Conservation (phyloP, 2,329 filamentous ascomycete genomes). For the Hypoxylon sp. region DNA sequence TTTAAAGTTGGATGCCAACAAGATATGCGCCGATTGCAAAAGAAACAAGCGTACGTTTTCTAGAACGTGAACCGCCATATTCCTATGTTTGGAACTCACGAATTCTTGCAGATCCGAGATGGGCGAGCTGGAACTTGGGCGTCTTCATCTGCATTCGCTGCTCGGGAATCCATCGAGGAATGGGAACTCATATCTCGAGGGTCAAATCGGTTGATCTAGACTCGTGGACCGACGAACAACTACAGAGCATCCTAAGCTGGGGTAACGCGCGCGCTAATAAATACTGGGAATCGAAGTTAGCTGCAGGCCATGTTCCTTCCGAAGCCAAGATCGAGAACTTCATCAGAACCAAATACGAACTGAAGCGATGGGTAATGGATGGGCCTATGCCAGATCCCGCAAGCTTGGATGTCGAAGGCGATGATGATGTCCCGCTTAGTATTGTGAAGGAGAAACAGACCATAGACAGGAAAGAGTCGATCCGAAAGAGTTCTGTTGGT, state of each 20-base stretch:
- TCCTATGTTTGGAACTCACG: conserved; percentile 2
- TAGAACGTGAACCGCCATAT: neutral
- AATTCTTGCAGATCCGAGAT: conserved; percentile 79
- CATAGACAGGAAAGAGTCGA: conserved; percentile 66
- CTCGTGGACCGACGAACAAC: conserved; percentile 97
- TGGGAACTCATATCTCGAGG: conserved; percentile 98
- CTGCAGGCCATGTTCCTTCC: conserved; percentile 88
- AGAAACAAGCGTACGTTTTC: conserved; percentile 86
- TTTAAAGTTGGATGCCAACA: conserved; percentile 93
- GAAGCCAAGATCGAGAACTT: conserved; percentile 99
- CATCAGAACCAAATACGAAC: conserved; percentile 98
- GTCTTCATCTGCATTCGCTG: conserved; percentile 98
- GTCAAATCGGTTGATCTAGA: conserved; percentile 99
- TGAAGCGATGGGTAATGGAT: conserved; percentile 99
- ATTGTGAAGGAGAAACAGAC: conserved; percentile 73
- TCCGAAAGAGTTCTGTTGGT: conserved; percentile 67
- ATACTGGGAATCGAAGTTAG: conserved; percentile 97
- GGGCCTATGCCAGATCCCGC: conserved; percentile 93
- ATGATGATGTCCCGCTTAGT: conserved; percentile 78
- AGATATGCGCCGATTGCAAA: conserved; percentile 98
- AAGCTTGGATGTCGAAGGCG: conserved; percentile 81
- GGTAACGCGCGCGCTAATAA: conserved; percentile 97
- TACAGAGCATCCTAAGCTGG: conserved; percentile 93
- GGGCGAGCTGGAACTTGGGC: conserved; percentile 98
- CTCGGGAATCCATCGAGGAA: conserved; percentile 96